A percentile compares a stretch with the other conserved stretches of the same genome.
phyloP scores from a whole-genome alignment of 805 yeast species.

The Clavispora fructus region DNA sequence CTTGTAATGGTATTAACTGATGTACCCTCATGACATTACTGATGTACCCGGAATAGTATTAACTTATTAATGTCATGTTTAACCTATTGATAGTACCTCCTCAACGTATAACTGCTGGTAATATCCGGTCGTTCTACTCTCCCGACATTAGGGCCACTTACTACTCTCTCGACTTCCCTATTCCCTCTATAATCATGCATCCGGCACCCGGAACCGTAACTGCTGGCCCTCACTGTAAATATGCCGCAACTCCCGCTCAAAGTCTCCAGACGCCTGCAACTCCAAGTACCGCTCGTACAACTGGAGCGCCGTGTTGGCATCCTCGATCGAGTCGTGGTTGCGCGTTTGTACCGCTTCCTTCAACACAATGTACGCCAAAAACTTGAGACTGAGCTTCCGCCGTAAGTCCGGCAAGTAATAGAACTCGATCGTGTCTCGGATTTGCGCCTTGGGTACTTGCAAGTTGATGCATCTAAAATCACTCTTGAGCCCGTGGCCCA shows the following conservation, averaged over 20 bases:
- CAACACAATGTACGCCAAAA: constrained; percentile 75
- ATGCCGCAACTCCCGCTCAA: constrained; percentile 57
- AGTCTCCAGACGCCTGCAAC: constrained; percentile 50
- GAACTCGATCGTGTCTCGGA: constrained; percentile 81
- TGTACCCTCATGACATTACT: no score
- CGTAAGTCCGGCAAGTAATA: constrained; percentile 71
- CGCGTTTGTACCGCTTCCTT: constrained; percentile 79
- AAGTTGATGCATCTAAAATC: constrained; percentile 93
- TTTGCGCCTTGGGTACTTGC: constrained; percentile 79
- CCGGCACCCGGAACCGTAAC: constrained; percentile 49
- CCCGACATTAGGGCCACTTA: no score
- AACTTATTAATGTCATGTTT: no score
- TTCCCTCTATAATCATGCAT: background rate
- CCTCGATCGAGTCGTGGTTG: constrained; percentile 96
- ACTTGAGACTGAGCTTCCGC: constrained; percentile 77
- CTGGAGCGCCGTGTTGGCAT: constrained; percentile 80
- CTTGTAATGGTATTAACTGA: no score
- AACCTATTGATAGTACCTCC: no score
- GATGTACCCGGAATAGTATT: no score
- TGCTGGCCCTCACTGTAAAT: constrained; percentile 69
- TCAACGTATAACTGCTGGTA: no score
- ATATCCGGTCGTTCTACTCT: no score
- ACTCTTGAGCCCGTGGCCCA: constrained; percentile 89
- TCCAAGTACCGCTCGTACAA: constrained; percentile 70
- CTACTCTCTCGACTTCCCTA: background rate